Base-by-base conservation (phyloP, 176 grass and related monocot genomes). In the Ensete glaucum region DNA sequence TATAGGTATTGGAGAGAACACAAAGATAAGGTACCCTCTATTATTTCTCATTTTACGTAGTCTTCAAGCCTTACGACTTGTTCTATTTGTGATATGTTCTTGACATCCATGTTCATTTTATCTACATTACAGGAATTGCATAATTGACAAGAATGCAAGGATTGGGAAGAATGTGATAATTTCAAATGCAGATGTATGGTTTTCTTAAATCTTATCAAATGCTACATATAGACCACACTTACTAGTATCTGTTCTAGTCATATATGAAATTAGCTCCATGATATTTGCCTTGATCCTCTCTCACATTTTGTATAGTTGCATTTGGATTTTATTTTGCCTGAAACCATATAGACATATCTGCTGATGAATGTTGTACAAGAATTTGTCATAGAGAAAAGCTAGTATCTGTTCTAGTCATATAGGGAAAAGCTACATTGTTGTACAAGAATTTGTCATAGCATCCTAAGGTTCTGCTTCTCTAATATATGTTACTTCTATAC, bases 111-210 rank as follows among this genome's bases (percentile, higher is more conserved):
- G 6, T 52, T 14, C 66, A 19, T 50, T 26, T 34, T 77, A 63
- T 72, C 23, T 73, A 77, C 60, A 73, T 75, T 73, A 21, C 71
- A 96, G 89, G 65, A 90, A 90, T 17, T 92, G 93, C 63, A 96
- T 96, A 66, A 90, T 96, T 74, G 93, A 92, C 73, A 92, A 96
- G 77, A 92, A 96, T 77, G 93, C 85, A 10, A 90, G 85, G 75
- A 92, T 90, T 80, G 93, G 93, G 64, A 88, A 89, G 81, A 88
- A 90, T 54, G 93, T 92, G 22, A 77, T 65, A 1, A 92, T 96
- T 43, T 52, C 87, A 12, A 96, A 96, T 58, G 69, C 90, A 23
- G 89, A 96, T 72, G 90, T 92, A 87, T 48, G 67, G 20, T 57
- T 86, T 64, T 24, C 73, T 22, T 60, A 55, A 43, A 60, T 24